Evolutionary conservation across 208 protist species (phyloP).

Genomic region (Crithidia acanthocephali): DNA sequence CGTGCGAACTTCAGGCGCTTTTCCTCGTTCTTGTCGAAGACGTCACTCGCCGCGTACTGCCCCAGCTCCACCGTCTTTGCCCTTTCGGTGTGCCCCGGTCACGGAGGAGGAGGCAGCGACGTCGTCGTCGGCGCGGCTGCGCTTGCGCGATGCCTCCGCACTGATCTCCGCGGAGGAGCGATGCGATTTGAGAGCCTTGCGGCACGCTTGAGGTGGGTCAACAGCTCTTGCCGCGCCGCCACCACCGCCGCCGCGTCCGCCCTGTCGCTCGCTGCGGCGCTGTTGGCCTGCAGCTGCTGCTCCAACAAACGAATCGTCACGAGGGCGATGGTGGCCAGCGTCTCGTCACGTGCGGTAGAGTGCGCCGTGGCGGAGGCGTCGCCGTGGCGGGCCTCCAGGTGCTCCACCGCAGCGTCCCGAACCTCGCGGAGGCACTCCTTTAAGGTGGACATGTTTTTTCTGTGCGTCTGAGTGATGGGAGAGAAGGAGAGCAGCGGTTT

Average conservation of each 20-base stretch:
- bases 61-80: constrained; percentile 51
- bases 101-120: background rate
- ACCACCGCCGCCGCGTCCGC: no score
- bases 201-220: constrained; percentile 41
- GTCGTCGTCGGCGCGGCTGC: constrained; percentile 1
- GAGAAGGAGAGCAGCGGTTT: no score
- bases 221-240: constrained; percentile 14
- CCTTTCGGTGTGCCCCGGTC: background rate
- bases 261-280: no score
- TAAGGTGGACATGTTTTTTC: constrained; percentile 32
- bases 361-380: constrained; percentile 12
- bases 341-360: constrained; percentile 25
- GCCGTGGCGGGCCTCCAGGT: constrained; percentile 23
- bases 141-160: constrained; percentile 15
- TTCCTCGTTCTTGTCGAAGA: constrained; percentile 55
- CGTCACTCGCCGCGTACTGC: constrained; percentile 66
- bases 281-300: constrained; percentile 18
- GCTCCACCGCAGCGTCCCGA: constrained; percentile 22
- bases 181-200: constrained; percentile 47
- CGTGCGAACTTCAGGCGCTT: constrained; percentile 81
- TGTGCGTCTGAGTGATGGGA: no score
- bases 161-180: background rate
- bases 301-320: constrained; percentile 53
- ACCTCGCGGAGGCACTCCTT: constrained; percentile 30
- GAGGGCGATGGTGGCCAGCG: constrained; percentile 44